Conservation (phyloP, 768 basidiomycete genomes). For the Pholiota microspora region DNA sequence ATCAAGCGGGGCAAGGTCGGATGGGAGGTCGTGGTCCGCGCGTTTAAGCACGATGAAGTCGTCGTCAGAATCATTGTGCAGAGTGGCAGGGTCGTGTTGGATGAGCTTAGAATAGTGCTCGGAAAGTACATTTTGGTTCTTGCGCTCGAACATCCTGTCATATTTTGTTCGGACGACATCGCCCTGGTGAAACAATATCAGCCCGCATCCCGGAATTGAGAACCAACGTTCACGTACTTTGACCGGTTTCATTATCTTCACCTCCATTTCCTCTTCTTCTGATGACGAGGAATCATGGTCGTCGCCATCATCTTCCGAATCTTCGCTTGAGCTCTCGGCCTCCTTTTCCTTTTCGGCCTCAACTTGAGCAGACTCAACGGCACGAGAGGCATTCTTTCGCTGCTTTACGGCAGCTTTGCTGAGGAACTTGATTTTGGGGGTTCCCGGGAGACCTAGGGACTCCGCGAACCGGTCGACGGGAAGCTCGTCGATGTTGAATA, state of each 20-base stretch:
- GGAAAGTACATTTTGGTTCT: constrained; percentile 90
- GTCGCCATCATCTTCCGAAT: constrained; percentile 16
- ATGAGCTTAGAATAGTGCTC: constrained; percentile 88
- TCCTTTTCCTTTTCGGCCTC: constrained; percentile 22
- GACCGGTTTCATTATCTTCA: constrained; percentile 23
- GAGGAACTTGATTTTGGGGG: constrained; percentile 93
- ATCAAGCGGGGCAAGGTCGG: constrained; percentile 24
- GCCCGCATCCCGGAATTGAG: neutral
- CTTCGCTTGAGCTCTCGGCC: constrained; percentile 9
- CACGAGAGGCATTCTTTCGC: constrained; percentile 71
- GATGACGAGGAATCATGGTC: constrained; percentile 19
- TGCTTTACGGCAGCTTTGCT: constrained; percentile 63
- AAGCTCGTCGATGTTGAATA: constrained; percentile 84
- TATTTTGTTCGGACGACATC: constrained; percentile 82
- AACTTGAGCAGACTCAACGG: constrained; percentile 33
- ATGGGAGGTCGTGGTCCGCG: constrained; percentile 72
- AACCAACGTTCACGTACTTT: constrained; percentile 35
- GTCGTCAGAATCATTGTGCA: constrained; percentile 70
- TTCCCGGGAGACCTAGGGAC: constrained; percentile 89
- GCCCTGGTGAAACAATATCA: constrained; percentile 21
- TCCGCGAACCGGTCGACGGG: constrained; percentile 85
- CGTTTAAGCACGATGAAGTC: constrained; percentile 95
- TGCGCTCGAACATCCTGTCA: constrained; percentile 96
- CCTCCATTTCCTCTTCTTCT: constrained; percentile 25
- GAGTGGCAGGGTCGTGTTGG: constrained; percentile 52